Evolutionary conservation across 768 basidiomycete species (phyloP).

Genomic region (Naganishia friedmannii): DNA sequence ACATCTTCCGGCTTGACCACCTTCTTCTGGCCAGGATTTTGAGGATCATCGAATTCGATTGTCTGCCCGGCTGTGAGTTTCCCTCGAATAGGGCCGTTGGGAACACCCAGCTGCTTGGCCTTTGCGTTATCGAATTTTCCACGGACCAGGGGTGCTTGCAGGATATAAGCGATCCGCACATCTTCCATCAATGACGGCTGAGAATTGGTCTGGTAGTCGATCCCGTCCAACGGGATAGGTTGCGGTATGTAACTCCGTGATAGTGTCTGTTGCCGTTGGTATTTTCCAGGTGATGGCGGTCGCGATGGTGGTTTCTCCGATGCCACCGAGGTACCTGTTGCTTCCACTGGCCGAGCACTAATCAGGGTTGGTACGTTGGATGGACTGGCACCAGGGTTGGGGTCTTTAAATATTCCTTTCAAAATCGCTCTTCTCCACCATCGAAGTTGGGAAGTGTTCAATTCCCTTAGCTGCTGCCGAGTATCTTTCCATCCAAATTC

Average conservation of each 20-base stretch:
- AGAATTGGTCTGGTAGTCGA: conserved; percentile 10
- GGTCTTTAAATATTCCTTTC: conserved; percentile 48
- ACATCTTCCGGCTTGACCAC: conserved; percentile 48
- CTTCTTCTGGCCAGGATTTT: conserved; percentile 34
- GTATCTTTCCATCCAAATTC: conserved; percentile 23
- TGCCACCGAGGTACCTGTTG: neutral
- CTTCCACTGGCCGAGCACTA: neutral
- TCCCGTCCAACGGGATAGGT: conserved; percentile 23
- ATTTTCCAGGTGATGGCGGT: conserved; percentile 1
- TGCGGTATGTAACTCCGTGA: conserved; percentile 29
- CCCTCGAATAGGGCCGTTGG: conserved; percentile 61
- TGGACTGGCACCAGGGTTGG: neutral
- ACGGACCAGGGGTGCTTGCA: conserved; percentile 55
- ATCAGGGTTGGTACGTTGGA: neutral
- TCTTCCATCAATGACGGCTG: conserved; percentile 32
- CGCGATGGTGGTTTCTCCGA: neutral
- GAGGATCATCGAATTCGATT: conserved; percentile 55
- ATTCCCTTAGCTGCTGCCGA: conserved; percentile 24
- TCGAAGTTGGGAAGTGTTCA: conserved; percentile 32
- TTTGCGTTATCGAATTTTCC: conserved; percentile 71
- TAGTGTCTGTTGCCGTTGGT: conserved; percentile 14
- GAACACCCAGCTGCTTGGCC: conserved; percentile 66
- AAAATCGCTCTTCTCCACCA: conserved; percentile 43
- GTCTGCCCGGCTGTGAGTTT: conserved; percentile 65
- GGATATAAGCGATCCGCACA: conserved; percentile 47